phyloP scores from a whole-genome alignment of 257 asterid genomes.

The Solanum stenotomum region DNA sequence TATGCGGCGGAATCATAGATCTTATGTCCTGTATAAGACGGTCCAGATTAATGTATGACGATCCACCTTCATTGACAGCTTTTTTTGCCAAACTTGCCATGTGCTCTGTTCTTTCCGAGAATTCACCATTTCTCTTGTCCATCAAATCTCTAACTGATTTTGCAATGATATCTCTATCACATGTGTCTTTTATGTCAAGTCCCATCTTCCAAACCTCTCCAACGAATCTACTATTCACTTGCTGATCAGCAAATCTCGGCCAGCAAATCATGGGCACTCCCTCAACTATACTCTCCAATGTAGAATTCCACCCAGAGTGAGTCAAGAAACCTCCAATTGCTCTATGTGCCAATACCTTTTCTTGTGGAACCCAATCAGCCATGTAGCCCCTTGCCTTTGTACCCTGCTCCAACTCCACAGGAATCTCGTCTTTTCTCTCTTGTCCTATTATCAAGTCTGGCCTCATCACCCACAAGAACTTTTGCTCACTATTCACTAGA shows the following conservation, averaged over 20 bases:
- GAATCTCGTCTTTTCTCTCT: not conserved
- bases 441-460: not conserved
- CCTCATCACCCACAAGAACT: constrained; percentile 5
- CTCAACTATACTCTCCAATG: not conserved
- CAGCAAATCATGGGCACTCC: constrained; percentile 6
- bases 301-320: constrained; percentile 6
- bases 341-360: constrained; percentile 1
- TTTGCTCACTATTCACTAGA: not conserved
- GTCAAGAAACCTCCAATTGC: constrained; percentile 4
- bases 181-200: constrained; percentile 20
- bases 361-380: constrained; percentile 3
- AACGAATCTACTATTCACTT: constrained; percentile 17
- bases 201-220: constrained; percentile 21
- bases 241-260: constrained; percentile 23
- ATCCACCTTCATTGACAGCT: constrained; percentile 12
- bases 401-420: not conserved
- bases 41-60: constrained; percentile 9
- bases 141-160: constrained; percentile 13
- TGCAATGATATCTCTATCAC: constrained; percentile 12
- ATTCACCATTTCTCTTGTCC: constrained; percentile 11
- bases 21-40: constrained; percentile 15
- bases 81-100: constrained; percentile 8
- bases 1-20: not conserved
- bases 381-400: not conserved
- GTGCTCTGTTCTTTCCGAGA: constrained; percentile 2